Evolutionary conservation across 2,329 filamentous ascomycete genomes (phyloP).

Genomic region (Beauveria australis): DNA sequence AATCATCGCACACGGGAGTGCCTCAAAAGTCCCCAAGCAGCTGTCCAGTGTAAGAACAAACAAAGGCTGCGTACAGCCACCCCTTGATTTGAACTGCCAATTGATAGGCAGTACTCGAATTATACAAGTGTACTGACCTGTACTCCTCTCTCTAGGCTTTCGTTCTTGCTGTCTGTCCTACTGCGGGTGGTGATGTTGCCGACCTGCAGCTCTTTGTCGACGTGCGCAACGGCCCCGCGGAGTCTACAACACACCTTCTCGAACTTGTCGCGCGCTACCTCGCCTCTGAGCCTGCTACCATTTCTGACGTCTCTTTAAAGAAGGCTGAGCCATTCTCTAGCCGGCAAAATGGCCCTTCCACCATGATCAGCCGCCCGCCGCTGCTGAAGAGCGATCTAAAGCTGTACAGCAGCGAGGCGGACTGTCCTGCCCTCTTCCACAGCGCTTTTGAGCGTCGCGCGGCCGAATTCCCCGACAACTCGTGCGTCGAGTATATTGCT

Average conservation of each 20-base stretch:
- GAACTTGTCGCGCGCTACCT: slow-evolving; percentile 10
- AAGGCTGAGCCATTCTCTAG: slow-evolving; percentile 5
- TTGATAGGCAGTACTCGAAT: no score
- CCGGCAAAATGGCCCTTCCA: slow-evolving; percentile 6
- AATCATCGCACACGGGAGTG: neutral
- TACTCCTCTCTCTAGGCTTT: neutral
- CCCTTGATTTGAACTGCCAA: no score
- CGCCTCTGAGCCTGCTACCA: neutral
- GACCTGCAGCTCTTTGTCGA: slow-evolving; percentile 10
- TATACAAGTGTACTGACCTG: neutral
- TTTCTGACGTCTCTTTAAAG: neutral
- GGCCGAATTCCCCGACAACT: slow-evolving; percentile 1
- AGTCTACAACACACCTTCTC: slow-evolving; percentile 3
- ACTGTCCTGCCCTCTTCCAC: slow-evolving; percentile 9
- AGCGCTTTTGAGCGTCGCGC: slow-evolving; percentile 9
- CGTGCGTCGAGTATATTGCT: slow-evolving; percentile 9
- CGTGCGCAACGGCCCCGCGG: slow-evolving; percentile 7
- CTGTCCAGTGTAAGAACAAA: slow-evolving; percentile 7
- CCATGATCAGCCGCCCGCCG: slow-evolving; percentile 8
- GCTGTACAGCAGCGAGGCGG: neutral
- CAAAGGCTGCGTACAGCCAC: neutral
- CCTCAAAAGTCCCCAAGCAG: slow-evolving; percentile 5
- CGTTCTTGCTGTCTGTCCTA: neutral
- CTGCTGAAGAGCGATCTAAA: slow-evolving; percentile 8
- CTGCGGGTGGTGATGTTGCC: neutral